A percentile compares a stretch with the other conserved stretches of the same genome.
phyloP scores from a whole-genome alignment of 2,329 filamentous ascomycete species.

The Sordariomycetes sp. region DNA sequence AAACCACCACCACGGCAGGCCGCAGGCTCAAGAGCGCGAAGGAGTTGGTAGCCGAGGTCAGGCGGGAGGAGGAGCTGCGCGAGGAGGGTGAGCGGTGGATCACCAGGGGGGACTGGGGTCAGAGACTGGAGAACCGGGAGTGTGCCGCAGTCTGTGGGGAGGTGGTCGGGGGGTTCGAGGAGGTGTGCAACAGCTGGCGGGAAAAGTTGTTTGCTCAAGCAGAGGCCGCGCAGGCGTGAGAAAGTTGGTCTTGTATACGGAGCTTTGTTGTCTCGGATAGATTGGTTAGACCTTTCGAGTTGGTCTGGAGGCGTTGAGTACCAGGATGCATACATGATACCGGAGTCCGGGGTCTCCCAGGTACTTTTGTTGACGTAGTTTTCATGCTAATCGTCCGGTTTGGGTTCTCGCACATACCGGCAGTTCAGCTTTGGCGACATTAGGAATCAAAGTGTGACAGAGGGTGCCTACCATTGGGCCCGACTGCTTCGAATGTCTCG shows the following conservation, averaged over 20 bases:
- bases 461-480: not conserved
- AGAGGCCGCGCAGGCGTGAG: conserved; percentile 28
- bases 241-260: not conserved
- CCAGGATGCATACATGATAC: not conserved
- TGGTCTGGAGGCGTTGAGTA: not conserved
- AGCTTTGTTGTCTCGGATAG: not conserved
- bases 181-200: conserved; percentile 76
- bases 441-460: too few species aligned
- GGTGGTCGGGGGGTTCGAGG: conserved; percentile 85
- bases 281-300: not conserved
- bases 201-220: conserved; percentile 56
- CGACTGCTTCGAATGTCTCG: too few species aligned
- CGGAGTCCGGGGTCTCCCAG: not conserved
- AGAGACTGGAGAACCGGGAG: conserved; percentile 61
- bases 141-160: conserved; percentile 75
- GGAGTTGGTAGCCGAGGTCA: conserved; percentile 76
- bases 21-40: conserved; percentile 68
- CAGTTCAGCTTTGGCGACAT: too few species aligned
- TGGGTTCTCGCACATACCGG: not conserved
- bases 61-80: conserved; percentile 65
- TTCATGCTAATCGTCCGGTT: not conserved
- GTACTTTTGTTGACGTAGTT: not conserved
- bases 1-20: conserved; percentile 71
- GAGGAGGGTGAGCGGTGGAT: conserved; percentile 79
- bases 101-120: conserved; percentile 70